These are phyloP conservation scores for Apiotrichum veenhuisii DNA, from an alignment of 1,284 basidiomycete species.

Conservation along the genomic window DNA sequence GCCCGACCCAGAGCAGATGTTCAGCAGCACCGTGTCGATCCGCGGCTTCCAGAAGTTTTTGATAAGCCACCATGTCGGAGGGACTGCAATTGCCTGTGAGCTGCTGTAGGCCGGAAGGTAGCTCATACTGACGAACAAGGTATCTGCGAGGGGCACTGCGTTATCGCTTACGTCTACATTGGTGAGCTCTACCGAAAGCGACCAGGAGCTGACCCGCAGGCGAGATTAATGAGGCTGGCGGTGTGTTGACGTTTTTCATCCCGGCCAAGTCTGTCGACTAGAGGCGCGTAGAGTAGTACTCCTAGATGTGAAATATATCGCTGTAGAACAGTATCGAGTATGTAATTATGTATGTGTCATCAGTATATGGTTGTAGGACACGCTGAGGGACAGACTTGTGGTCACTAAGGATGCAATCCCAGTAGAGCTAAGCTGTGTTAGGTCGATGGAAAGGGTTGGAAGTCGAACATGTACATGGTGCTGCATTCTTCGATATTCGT, in stretches of 20 bases:
- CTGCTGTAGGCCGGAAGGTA: background rate
- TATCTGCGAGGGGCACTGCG: constrained; percentile 76
- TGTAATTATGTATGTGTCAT: too few relatives aligned
- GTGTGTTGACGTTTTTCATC: constrained; percentile 84
- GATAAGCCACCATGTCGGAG: constrained; percentile 75
- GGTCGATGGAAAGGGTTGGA: too few relatives aligned
- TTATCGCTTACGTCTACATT: constrained; percentile 86
- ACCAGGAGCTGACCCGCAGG: constrained; percentile 42
- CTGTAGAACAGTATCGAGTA: too few relatives aligned
- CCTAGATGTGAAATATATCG: too few relatives aligned
- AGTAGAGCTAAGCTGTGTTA: too few relatives aligned
- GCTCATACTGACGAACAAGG: constrained; percentile 52
- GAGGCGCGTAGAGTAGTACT: background rate
- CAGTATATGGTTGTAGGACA: too few relatives aligned
- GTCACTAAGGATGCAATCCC: too few relatives aligned
- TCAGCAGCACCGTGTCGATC: constrained; percentile 65
- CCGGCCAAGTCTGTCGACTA: constrained; percentile 51
- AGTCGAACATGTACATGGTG: too few relatives aligned
- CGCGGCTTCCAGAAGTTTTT: constrained; percentile 78
- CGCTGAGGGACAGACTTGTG: too few relatives aligned
- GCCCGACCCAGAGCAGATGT: constrained; percentile 59
- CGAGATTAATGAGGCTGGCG: constrained; percentile 71
- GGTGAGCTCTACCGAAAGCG: constrained; percentile 44
- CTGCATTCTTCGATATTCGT: too few relatives aligned
- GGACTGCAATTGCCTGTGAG: constrained; percentile 79